These are phyloP conservation scores for Luvunga scandens DNA, from an alignment of 345 rosid genomes.

Conservation along the genomic window DNA sequence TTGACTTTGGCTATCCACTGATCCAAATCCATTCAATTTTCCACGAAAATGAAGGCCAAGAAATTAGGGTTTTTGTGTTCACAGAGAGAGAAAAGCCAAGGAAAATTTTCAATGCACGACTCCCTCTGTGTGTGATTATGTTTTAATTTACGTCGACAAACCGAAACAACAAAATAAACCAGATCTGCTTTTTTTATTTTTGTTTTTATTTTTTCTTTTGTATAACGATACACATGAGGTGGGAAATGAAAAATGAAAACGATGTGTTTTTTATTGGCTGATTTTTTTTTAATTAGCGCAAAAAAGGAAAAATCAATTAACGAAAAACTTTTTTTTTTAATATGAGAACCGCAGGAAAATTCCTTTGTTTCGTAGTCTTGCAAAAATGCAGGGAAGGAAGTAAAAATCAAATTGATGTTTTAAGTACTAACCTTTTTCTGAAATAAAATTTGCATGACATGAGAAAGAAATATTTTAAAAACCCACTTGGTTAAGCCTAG, in stretches of 20 bases:
- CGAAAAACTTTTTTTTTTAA: no score
- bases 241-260: conserved; percentile 1
- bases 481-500: no score
- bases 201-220: not conserved
- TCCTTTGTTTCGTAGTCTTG: no score
- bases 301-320: no score
- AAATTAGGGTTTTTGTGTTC: conserved; percentile 12
- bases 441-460: no score
- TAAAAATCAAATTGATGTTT: no score
- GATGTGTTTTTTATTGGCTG: not conserved
- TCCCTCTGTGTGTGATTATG: not conserved
- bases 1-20: conserved; percentile 96
- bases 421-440: no score
- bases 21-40: conserved; percentile 85
- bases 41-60: not conserved
- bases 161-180: not conserved
- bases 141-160: not conserved
- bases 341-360: no score
- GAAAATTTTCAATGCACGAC: not conserved
- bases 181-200: not conserved
- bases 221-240: not conserved
- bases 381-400: no score
- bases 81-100: not conserved
- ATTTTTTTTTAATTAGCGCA: no score
- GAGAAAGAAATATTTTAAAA: no score